phyloP scores from a whole-genome alignment of 306 rosid species.

The Bauhinia variegata region DNA sequence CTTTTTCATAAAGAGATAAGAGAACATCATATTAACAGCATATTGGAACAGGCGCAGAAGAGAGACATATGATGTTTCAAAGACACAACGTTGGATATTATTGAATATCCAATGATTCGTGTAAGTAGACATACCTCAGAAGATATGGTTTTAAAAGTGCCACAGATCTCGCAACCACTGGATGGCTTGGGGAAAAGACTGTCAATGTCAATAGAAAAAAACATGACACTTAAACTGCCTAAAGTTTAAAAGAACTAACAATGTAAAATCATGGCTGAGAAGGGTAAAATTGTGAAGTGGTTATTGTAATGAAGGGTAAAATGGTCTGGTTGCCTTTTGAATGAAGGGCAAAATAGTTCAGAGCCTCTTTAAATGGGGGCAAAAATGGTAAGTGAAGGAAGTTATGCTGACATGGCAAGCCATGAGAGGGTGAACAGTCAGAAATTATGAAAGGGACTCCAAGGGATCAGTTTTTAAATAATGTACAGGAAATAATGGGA shows the following conservation, averaged over 20 bases:
- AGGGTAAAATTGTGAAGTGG: too few species aligned
- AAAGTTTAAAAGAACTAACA: conserved; percentile 33
- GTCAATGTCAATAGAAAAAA: conserved; percentile 39
- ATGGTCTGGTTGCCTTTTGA: too few species aligned
- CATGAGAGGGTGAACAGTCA: too few species aligned
- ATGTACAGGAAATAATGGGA: conserved; percentile 42
- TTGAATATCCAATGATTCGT: conserved; percentile 24
- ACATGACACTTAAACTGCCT: conserved; percentile 6
- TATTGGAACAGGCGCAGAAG: conserved; percentile 6
- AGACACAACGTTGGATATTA: conserved; percentile 17
- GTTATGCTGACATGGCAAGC: too few species aligned
- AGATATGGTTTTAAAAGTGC: conserved; percentile 93
- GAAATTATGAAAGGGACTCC: too few species aligned
- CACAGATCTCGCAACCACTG: conserved; percentile 93
- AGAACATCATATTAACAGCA: conserved; percentile 4
- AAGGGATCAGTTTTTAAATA: too few species aligned
- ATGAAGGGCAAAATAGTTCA: too few species aligned
- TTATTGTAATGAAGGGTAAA: too few species aligned
- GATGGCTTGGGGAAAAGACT: conserved; percentile 78
- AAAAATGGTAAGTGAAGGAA: too few species aligned
- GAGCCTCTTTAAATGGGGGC: too few species aligned
- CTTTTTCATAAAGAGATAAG: not conserved
- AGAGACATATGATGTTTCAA: conserved; percentile 19
- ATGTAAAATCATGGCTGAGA: too few species aligned
- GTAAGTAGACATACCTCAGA: conserved; percentile 64